These are phyloP conservation scores for Cercospora beticola DNA, from an alignment of 2,329 filamentous ascomycete genomes.

Conservation along the genomic window DNA sequence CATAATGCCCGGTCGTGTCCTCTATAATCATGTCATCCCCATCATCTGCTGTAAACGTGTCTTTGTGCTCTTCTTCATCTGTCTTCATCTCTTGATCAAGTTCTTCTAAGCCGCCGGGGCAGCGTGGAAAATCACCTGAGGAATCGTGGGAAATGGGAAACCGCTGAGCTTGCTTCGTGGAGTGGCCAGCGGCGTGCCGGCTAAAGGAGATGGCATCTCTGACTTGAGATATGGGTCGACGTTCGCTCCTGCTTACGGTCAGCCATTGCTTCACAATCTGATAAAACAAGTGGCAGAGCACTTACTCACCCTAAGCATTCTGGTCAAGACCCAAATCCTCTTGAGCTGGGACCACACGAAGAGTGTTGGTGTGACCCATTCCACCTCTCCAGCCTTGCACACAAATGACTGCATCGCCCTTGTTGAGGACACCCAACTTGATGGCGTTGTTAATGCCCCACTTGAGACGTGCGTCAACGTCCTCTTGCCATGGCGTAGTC, in stretches of 20 bases:
- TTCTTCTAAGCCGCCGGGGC: conserved; percentile 8
- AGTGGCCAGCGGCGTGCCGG: conserved; percentile 7
- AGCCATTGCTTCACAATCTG: background rate
- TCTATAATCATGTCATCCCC: conserved; percentile 10
- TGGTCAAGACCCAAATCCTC: conserved; percentile 52
- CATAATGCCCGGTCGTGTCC: background rate
- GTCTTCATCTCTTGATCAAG: background rate
- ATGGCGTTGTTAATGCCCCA: conserved; percentile 91
- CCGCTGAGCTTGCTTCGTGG: conserved; percentile 9
- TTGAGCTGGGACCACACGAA: conserved; percentile 53
- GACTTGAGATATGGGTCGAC: conserved; percentile 7
- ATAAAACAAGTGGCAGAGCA: background rate
- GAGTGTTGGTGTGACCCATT: conserved; percentile 87
- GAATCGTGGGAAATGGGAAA: conserved; percentile 7
- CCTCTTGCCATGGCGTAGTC: conserved; percentile 94
- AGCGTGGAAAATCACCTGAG: conserved; percentile 1
- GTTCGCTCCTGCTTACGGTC: background rate
- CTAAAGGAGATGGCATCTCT: background rate
- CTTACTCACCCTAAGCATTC: conserved; percentile 41
- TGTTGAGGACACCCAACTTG: conserved; percentile 71
- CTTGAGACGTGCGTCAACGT: conserved; percentile 95
- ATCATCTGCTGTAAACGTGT: background rate
- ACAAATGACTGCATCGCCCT: conserved; percentile 74
- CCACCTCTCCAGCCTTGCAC: conserved; percentile 91
- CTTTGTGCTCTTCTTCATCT: background rate